phyloP scores from a whole-genome alignment of 495 filamentous ascomycete species.

The Tuber calosporum region DNA sequence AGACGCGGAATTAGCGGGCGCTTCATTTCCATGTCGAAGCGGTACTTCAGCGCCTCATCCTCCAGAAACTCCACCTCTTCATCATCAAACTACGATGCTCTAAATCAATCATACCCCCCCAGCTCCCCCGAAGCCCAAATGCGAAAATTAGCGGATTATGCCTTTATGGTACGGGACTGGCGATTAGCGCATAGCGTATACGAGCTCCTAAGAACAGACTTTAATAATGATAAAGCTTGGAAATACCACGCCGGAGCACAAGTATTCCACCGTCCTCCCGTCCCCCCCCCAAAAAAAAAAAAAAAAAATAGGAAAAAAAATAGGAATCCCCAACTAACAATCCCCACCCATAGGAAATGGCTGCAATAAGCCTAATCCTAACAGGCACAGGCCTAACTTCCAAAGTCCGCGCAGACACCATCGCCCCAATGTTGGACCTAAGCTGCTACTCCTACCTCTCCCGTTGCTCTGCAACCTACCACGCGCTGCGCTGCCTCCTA shows the following conservation, averaged over 20 bases:
- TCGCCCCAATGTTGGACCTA: constrained; percentile 79
- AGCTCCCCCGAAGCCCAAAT: constrained; percentile 80
- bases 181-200: constrained; percentile 86
- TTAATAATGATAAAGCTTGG: constrained; percentile 93
- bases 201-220: constrained; percentile 79
- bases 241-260: constrained; percentile 76
- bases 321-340: not conserved
- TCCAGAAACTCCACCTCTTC: constrained; percentile 47
- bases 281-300: too few species aligned
- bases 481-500: constrained; percentile 66
- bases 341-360: constrained; percentile 66
- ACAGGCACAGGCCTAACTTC: constrained; percentile 61
- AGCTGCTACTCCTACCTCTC: constrained; percentile 87
- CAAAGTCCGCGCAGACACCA: constrained; percentile 65
- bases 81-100: constrained; percentile 65
- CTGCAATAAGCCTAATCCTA: constrained; percentile 71
- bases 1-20: constrained; percentile 78
- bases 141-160: constrained; percentile 88
- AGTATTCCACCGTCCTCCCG: constrained; percentile 10
- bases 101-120: constrained; percentile 71
- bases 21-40: constrained; percentile 84
- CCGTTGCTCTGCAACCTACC: constrained; percentile 65
- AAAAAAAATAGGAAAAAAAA: too few species aligned
- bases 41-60: constrained; percentile 59
- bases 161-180: constrained; percentile 93